A percentile compares a stretch with the other conserved stretches of the same genome.
These are phyloP conservation scores for Chlamydomonas incerta DNA, from an alignment of 139 green algal species.

Conservation along the genomic window DNA sequence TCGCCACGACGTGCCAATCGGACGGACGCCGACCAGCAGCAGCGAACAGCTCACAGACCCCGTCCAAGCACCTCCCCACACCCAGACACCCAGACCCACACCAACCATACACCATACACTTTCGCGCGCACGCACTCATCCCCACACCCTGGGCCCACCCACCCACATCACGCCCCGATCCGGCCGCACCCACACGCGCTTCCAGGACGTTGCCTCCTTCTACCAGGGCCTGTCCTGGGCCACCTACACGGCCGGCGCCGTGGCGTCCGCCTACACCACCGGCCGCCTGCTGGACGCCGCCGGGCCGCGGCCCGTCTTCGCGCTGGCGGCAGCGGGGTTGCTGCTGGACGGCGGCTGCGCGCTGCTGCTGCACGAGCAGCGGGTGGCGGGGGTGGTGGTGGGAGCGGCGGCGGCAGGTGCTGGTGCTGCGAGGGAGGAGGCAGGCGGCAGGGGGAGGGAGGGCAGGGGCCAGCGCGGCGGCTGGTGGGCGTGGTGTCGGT, in stretches of 20 bases:
- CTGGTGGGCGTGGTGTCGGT: no score
- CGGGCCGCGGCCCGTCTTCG: conserved; percentile 36
- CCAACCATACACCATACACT: no score
- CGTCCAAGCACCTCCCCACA: no score
- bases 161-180: no score
- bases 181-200: no score
- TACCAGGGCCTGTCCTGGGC: conserved; percentile 91
- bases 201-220: conserved; percentile 60
- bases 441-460: no score
- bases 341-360: conserved; percentile 3
- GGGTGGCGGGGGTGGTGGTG: background rate
- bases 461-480: no score
- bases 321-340: conserved; percentile 21
- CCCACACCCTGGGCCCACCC: background rate
- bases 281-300: conserved; percentile 51
- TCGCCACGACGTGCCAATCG: no score
- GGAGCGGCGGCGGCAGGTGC: background rate
- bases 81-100: no score
- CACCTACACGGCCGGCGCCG: conserved; percentile 71
- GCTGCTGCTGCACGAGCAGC: background rate
- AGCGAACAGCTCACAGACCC: no score
- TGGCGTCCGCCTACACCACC: conserved; percentile 80
- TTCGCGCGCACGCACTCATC: no score
- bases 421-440: background rate
- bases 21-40: no score